These are phyloP conservation scores for Debaryomyces nepalensis DNA, from an alignment of 1,139 yeast species.

Conservation along the genomic window DNA sequence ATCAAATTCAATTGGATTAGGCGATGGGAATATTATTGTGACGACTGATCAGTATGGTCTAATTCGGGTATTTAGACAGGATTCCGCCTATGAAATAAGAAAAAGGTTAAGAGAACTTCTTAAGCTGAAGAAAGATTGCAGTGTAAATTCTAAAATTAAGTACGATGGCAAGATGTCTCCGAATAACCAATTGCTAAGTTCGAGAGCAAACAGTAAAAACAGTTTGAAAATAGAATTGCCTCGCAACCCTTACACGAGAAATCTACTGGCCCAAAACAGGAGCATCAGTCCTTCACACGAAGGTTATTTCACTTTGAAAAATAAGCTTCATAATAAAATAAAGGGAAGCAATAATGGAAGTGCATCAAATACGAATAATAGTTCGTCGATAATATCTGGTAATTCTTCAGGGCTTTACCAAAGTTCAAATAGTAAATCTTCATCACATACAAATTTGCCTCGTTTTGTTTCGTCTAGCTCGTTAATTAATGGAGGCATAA, in stretches of 20 bases:
- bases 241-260: slow-evolving; percentile 11
- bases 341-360: slow-evolving; percentile 5
- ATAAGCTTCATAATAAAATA: slow-evolving; percentile 16
- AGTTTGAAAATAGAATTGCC: slow-evolving; percentile 12
- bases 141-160: not conserved
- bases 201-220: not conserved
- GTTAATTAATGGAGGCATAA: slow-evolving; percentile 12
- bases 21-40: slow-evolving; percentile 58
- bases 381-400: not conserved
- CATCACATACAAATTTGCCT: slow-evolving; percentile 12
- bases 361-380: slow-evolving; percentile 4
- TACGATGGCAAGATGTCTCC: not conserved
- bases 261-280: slow-evolving; percentile 17
- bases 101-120: slow-evolving; percentile 26
- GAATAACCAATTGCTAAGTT: not conserved
- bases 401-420: slow-evolving; percentile 5
- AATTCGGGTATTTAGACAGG: slow-evolving; percentile 81
- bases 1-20: slow-evolving; percentile 18
- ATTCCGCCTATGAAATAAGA: slow-evolving; percentile 56
- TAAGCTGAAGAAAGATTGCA: slow-evolving; percentile 15
- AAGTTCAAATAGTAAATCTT: slow-evolving; percentile 1
- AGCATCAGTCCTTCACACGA: slow-evolving; percentile 19
- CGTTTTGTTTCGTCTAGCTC: slow-evolving; percentile 16
- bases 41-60: slow-evolving; percentile 78
- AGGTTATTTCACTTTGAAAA: slow-evolving; percentile 11